Evolutionary conservation across 768 basidiomycete species (phyloP).

Genomic region (Tremella yokohamensis): DNA sequence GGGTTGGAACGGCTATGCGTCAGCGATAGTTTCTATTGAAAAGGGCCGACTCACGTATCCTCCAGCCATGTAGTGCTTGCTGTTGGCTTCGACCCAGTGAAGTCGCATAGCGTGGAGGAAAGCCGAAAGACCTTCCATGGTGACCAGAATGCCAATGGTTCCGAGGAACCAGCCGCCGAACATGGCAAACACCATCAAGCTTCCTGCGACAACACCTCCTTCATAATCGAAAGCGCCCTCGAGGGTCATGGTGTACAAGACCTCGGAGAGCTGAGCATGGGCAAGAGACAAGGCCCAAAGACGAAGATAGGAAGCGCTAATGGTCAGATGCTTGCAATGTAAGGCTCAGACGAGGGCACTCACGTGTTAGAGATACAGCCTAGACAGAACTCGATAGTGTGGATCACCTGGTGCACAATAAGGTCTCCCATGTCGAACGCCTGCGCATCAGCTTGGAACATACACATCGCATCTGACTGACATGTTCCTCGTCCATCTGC

Average conservation of each 20-base stretch:
- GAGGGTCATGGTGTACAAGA: constrained; percentile 72
- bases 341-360: constrained; percentile 48
- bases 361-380: constrained; percentile 95
- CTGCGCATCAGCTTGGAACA: constrained; percentile 52
- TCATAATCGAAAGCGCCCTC: constrained; percentile 51
- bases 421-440: constrained; percentile 91
- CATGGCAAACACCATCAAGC: constrained; percentile 62
- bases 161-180: constrained; percentile 76
- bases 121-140: constrained; percentile 70
- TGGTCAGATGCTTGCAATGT: constrained; percentile 14
- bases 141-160: constrained; percentile 75
- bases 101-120: constrained; percentile 17
- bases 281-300: constrained; percentile 97
- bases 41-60: constrained; percentile 57
- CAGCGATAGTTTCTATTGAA: constrained; percentile 12
- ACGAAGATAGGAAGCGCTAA: constrained; percentile 56
- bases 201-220: constrained; percentile 53
- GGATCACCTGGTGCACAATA: constrained; percentile 94
- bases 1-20: constrained; percentile 48
- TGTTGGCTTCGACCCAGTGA: constrained; percentile 78
- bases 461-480: constrained; percentile 53
- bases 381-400: constrained; percentile 98
- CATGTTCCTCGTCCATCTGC: constrained; percentile 69
- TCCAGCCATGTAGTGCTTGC: constrained; percentile 87
- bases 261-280: constrained; percentile 86